Evolutionary conservation across 2,329 filamentous ascomycete species (phyloP), one percentile per base, ranked within the genome.

Genomic region (Fusarium sp.): DNA sequence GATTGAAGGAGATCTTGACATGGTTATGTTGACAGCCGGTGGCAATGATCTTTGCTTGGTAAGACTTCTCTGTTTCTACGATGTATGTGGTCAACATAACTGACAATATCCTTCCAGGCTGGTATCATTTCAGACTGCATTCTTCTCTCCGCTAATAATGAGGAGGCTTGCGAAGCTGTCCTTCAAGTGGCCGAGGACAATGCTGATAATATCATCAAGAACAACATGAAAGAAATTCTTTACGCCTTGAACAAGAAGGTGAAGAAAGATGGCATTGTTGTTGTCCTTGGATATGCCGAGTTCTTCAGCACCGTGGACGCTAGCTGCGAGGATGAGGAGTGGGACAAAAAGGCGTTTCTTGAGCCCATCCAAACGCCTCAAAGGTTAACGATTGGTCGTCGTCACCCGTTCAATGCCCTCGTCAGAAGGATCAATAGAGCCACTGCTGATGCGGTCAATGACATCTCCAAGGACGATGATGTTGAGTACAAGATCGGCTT

Each of bases 401-500:
- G 53, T 3, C 41, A 61, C 13, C 2, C 53, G 0, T 58, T 61
- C 9, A 58, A 61, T 0, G 8, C 35, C 2, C 58, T 61, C 0
- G 53, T 58, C 2, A 22, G 30, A 9, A 51, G 39, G 27, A 61
- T 61, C 22, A 61, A 61, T 15, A 41, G 1, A 0, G 58, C 53
- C 0, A 46, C 46, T 4, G 46, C 40, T 4, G 53, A 61, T 6
- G 57, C 53, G 0, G 27, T 58, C 3, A 61, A 23, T 0, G 53
- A 17, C 0, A 43, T 58, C 0, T 37, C 58, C 0, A 22, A 46
- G 0, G 41, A 47, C 0, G 8, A 46, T 0, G 37, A 47, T 0
- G 27, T 58, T 7, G 27, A 41, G 22, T 61, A 61, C 3, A 61
- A 47, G 2, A 4, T 61, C 11, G 58, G 58, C 5, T 61, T 58